Percentiles rank a stretch among this genome's conserved stretches.
Conservation (phyloP, 148 eudicot species). For the Rhododendron simsii region DNA sequence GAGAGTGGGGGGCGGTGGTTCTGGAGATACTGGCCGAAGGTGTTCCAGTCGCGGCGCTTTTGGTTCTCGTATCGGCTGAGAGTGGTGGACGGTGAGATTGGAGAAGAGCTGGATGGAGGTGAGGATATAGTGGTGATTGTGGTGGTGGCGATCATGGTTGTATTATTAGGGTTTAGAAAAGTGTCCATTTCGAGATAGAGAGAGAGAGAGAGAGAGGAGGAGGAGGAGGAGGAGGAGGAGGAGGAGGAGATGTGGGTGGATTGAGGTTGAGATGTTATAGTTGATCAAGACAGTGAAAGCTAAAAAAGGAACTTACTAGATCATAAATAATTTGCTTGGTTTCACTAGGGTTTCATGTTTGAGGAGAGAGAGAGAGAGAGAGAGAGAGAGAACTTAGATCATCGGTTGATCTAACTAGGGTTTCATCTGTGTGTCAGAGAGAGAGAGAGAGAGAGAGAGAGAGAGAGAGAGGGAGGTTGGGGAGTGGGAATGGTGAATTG, state of each 20-base stretch:
- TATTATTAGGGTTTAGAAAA: not conserved
- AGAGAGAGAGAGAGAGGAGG: conserved; percentile 11
- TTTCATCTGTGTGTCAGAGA: not conserved
- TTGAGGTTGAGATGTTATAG: not conserved
- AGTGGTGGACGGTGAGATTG: conserved; percentile 6
- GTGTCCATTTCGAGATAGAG: conserved; percentile 11
- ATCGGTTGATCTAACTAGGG: conserved; percentile 10
- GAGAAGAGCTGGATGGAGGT: conserved; percentile 10
- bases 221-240: not conserved
- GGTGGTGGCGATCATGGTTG: not conserved
- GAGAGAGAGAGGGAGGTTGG: not conserved
- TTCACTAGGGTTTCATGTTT: conserved; percentile 10
- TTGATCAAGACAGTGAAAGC: not conserved
- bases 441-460: not conserved
- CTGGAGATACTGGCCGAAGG: conserved; percentile 61
- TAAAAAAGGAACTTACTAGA: not conserved
- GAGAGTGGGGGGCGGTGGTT: conserved; percentile 67
- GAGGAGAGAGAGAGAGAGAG: not conserved
- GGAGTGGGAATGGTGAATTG: not conserved
- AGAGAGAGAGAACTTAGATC: conserved; percentile 2
- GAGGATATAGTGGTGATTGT: conserved; percentile 10
- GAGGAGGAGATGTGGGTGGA: not conserved
- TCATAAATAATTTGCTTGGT: not conserved
- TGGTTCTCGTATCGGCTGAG: conserved; percentile 69
- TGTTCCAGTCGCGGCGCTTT: conserved; percentile 40